Conservation (phyloP, 2,329 filamentous ascomycete species). For the Tolypocladium nubicola region DNA sequence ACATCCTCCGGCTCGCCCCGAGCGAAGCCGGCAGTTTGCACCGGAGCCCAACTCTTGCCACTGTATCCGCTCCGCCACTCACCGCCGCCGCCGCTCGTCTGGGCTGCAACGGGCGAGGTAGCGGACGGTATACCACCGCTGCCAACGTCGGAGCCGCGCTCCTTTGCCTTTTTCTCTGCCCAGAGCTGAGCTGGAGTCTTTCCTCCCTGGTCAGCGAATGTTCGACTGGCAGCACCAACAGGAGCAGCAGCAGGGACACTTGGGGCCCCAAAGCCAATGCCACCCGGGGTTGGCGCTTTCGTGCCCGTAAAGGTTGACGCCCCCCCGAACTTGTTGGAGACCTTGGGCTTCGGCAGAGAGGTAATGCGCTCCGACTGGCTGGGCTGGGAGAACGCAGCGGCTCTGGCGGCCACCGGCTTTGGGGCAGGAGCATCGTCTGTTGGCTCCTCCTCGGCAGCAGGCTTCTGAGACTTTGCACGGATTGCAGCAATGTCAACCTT, state of each 20-base stretch:
- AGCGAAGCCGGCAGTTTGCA: conserved; percentile 58
- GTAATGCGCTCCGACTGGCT: conserved; percentile 68
- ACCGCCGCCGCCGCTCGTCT: conserved; percentile 62
- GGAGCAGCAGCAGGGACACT: conserved; percentile 44
- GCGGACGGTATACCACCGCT: conserved; percentile 30
- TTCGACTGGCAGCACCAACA: conserved; percentile 74
- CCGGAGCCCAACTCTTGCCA: conserved; percentile 82
- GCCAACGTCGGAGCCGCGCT: conserved; percentile 43
- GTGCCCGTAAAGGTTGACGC: conserved; percentile 71
- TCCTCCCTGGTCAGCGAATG: conserved; percentile 87
- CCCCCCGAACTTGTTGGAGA: conserved; percentile 77
- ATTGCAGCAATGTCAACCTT: conserved; percentile 98
- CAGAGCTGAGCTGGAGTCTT: conserved; percentile 96
- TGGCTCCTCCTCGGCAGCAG: conserved; percentile 25
- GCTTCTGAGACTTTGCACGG: conserved; percentile 68
- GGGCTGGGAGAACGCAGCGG: conserved; percentile 55
- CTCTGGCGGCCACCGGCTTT: conserved; percentile 64
- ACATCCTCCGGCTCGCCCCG: conserved; percentile 43
- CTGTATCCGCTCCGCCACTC: conserved; percentile 86
- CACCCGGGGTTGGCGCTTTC: conserved; percentile 72
- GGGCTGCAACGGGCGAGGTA: conserved; percentile 48
- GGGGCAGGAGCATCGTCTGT: conserved; percentile 26
- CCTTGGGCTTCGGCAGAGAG: conserved; percentile 85
- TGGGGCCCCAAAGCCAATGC: conserved; percentile 51
- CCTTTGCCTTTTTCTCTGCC: conserved; percentile 91